Evolutionary conservation across 305 asterid genomes (phyloP).

Genomic region (Solanum chacoense): DNA sequence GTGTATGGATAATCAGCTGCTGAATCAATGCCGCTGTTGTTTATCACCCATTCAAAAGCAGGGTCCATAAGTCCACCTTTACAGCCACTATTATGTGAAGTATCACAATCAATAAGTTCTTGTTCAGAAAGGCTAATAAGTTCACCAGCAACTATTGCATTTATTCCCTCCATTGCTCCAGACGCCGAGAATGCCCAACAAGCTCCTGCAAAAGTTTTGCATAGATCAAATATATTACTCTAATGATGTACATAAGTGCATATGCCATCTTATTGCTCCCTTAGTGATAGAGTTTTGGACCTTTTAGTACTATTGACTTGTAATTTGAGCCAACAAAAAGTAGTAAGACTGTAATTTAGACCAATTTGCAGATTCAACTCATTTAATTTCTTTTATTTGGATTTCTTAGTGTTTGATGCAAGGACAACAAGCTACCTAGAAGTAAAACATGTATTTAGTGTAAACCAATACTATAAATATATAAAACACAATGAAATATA

Average conservation of each 20-base stretch:
- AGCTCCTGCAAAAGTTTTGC: conserved; percentile 12
- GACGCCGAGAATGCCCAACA: conserved; percentile 33
- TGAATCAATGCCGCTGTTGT: conserved; percentile 21
- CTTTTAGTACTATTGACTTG: neutral
- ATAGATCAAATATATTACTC: neutral
- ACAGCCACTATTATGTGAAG: conserved; percentile 16
- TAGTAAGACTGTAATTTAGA: neutral
- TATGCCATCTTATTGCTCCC: neutral
- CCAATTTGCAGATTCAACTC: neutral
- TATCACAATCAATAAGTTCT: conserved; percentile 21
- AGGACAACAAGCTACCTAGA: neutral
- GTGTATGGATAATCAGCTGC: conserved; percentile 19
- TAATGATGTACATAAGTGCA: neutral
- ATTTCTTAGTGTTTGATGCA: neutral
- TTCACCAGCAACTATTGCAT: conserved; percentile 17
- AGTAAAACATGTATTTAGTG: neutral
- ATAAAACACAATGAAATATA: neutral
- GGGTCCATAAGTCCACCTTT: conserved; percentile 25
- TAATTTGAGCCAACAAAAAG: neutral
- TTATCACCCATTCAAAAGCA: conserved; percentile 29
- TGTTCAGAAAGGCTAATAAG: conserved; percentile 28
- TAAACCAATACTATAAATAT: neutral
- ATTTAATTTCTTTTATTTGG: neutral
- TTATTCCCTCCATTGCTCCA: conserved; percentile 26
- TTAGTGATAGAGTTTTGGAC: neutral